Evolutionary conservation across 2,329 filamentous ascomycete species (phyloP), one percentile per base, ranked within the genome.

Genomic region (Monilinia aucupariae): DNA sequence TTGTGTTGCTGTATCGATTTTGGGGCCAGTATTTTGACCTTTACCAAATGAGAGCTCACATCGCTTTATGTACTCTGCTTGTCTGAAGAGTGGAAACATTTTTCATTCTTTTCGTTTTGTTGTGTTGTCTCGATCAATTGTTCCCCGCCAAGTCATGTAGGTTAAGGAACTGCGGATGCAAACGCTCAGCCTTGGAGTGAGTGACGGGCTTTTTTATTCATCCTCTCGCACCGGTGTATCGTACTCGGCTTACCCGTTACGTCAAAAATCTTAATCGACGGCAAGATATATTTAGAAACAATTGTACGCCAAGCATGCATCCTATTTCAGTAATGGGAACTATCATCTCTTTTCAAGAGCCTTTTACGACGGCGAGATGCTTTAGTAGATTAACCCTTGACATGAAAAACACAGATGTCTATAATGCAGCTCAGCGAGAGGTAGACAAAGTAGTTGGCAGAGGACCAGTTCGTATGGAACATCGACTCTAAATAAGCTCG

Each of bases 401-500:
- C n/a, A 68, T 81, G 55, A 81, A 80, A 64, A 78, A 80, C 65
- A 79, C 81, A 0, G 73, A 76, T 4, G 75, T 75, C 12, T 77
- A 80, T 54, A 70, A 71, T 45, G 77, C 77, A 59, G 81, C 81
- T 10, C 80, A 80, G 59, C 72, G 79, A 63, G 81, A 85, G 65
- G 79, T 85, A 39, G 81, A 84, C 65, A 62, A 72, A 0, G 78
- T 84, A 82, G 72, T 82, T 60, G 80, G 80, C 0, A 73, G 72
- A 49, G 75, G 75, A 13, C 74, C 75, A 48, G 74, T 83, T 17
- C 75, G 73, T 15, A 71, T 79, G 1, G 76, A 80, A 3, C 79
- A 83, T n/a, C n/a, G n/a, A n/a, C n/a, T 64, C 71, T 85, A 27
- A 72, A 75, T 15, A 77, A 80, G 59, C 78, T 92, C 3, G 80